Base-by-base conservation (phyloP, 176 grass and related monocot species). In the barley (Hordeum vulgare) region DNA sequence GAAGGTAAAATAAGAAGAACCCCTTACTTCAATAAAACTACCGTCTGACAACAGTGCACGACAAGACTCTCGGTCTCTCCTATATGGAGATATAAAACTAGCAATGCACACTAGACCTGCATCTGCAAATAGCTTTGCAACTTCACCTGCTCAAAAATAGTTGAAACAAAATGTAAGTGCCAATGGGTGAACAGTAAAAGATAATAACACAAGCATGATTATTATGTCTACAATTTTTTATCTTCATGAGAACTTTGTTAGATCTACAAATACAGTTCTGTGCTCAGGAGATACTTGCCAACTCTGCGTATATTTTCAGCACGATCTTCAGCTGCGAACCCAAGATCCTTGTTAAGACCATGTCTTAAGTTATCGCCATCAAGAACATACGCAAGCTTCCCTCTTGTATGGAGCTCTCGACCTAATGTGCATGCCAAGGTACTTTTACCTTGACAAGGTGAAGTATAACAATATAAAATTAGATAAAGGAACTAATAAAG, bases 81-180 rank as follows among this genome's bases (percentile, higher is more conserved):
- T 88, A 56, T 99, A 99, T 3, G 96, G 96, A 80, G 96, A 99
- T 77, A 99, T 99, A 78, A 99, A 93, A 91, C 96, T 96, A 60
- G 96, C 96, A 89, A 99, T 87, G 68, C 96, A 99, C 9, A 99
- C 92, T 47, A 99, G 66, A 66, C 96, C 93, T 11, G 96, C 96
- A 81, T 99, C 93, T 37, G 96, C 83, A 74, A 99, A 99, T 56
- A 99, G 81, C 70, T 99, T 96, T 80, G 93, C 96, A 63, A 99
- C 96, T 84, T 99, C 96, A 66, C 96, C 96, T 98, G 79, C 60
- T 47, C 65, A 75, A 75, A 86, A 86, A 83, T 60, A 39, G 37
- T 60, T 87, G 20, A 63, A 81, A 73, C 34, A 17, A 59, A 63
- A 57, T 62, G 58, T 61, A 86, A 77, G 13, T 67, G 58, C 21